phyloP scores from a whole-genome alignment of 768 basidiomycete genomes.

The Dictyophora rubrovolvata region DNA sequence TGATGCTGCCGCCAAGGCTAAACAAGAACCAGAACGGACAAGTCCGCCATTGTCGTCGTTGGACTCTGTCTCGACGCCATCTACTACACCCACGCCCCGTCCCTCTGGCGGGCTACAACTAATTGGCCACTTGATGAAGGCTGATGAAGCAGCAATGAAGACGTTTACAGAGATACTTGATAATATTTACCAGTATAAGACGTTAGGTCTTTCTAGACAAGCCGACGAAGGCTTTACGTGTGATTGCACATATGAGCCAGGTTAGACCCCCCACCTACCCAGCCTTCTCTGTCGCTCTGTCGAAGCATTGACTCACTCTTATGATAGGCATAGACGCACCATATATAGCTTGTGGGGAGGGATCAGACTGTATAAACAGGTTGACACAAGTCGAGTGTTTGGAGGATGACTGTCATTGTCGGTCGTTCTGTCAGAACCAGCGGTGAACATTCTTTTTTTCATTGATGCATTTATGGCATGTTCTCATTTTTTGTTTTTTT shows the following conservation, averaged over 20 bases:
- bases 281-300: constrained; percentile 9
- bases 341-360: constrained; percentile 68
- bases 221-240: constrained; percentile 89
- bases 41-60: constrained; percentile 1
- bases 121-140: constrained; percentile 71
- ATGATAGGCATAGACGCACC: constrained; percentile 47
- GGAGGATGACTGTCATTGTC: constrained; percentile 80
- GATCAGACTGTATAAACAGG: constrained; percentile 93
- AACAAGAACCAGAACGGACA: background rate
- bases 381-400: constrained; percentile 96
- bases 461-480: background rate
- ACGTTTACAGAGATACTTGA: constrained; percentile 63
- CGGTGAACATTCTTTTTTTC: constrained; percentile 38
- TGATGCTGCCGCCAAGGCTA: background rate
- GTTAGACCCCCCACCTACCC: constrained; percentile 39
- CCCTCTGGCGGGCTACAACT: constrained; percentile 42
- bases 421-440: constrained; percentile 80
- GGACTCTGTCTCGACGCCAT: constrained; percentile 3
- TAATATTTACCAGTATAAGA: constrained; percentile 83
- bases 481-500: background rate
- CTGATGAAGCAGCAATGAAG: constrained; percentile 58
- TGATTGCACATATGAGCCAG: constrained; percentile 78
- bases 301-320: constrained; percentile 17
- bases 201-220: constrained; percentile 81
- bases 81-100: constrained; percentile 6